Evolutionary conservation across 139 green algal genomes (phyloP).

Genomic region (Gonium pectorale): DNA sequence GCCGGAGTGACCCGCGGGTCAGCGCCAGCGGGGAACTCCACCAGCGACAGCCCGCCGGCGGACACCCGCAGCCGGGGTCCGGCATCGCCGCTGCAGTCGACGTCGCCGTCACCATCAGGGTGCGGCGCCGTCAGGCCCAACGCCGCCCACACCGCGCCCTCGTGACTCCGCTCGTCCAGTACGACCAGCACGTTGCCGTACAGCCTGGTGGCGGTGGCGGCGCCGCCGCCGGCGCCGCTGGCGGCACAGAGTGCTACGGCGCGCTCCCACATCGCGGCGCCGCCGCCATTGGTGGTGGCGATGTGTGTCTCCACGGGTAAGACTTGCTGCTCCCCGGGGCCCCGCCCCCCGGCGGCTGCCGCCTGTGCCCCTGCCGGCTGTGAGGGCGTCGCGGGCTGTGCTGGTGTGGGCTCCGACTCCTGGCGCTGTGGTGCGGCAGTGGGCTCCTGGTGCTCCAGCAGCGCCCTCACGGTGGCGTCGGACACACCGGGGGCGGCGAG

Average conservation of each 20-base stretch:
- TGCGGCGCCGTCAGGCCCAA: neutral
- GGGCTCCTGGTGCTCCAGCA: constrained; percentile 6
- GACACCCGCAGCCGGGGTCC: constrained; percentile 3
- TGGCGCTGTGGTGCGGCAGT: no score
- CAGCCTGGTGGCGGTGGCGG: neutral
- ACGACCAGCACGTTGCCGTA: constrained; percentile 30
- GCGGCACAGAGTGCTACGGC: neutral
- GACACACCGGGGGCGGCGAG: neutral
- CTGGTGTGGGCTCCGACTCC: no score
- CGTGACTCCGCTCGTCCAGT: constrained; percentile 24
- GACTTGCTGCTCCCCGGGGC: neutral
- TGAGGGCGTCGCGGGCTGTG: neutral
- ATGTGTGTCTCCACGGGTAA: neutral
- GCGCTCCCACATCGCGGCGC: constrained; percentile 1
- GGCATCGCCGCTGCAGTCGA: neutral
- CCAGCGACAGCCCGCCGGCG: constrained; percentile 23
- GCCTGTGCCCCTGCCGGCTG: neutral
- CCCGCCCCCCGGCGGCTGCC: neutral
- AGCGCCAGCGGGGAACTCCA: constrained; percentile 17
- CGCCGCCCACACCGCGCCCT: constrained; percentile 16
- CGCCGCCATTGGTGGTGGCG: no score
- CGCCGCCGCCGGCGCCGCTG: no score
- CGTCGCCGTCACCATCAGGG: neutral
- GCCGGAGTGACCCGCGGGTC: constrained; percentile 13
- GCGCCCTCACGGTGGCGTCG: neutral